Base-by-base conservation (phyloP, 2,329 filamentous ascomycete genomes). In the Sarocladiaceae sp. region DNA sequence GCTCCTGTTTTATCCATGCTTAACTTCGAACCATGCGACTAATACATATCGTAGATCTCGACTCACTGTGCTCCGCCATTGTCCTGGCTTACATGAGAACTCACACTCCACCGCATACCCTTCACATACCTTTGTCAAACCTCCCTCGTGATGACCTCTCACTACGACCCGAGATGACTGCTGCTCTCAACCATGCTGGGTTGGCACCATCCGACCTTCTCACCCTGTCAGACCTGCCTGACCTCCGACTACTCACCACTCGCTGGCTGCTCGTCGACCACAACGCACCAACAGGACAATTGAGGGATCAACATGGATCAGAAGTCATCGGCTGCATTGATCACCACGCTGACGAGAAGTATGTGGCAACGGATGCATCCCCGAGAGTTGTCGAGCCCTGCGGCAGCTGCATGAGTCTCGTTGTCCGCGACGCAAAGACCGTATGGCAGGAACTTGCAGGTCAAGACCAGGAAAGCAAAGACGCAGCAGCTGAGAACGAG, bases 221-320 rank as follows among this genome's bases (percentile, higher is more conserved):
- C 45, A 90, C 73, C 9, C 60, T 78, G 12, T 69, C 67, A 3
- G 69, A 73, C n/a, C 66, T 77, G 0, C 68, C 70, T 2, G 62
- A 57, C 32, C 58, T 84, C 10, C 54, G 60, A 0, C 69, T 78
- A 0, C 68, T 74, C 20, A 73, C 78, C 37, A 83, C 83, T 1
- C 69, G 67, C 41, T 89, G 84, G 84, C 64, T 88, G 15, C 68
- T 93, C 1, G 85, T 93, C 3, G 87, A 93, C 63, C 88, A 93
- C 68, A 93, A 93, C 58, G 73, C 69, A 1, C 67, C 88, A 39
- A 82, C 83, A 5, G 84, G 85, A 0, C 55, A 63, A 12, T 66
- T 91, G n/a, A 12, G 29, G 13, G 62, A 59, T 29, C 61, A 68
- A 13, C 86, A 79, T 55, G 63, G 65, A 0, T 48, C 57, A 3